Evolutionary conservation across 1,139 yeast species (phyloP).

Genomic region (Barnettozyma hawaiiensis): DNA sequence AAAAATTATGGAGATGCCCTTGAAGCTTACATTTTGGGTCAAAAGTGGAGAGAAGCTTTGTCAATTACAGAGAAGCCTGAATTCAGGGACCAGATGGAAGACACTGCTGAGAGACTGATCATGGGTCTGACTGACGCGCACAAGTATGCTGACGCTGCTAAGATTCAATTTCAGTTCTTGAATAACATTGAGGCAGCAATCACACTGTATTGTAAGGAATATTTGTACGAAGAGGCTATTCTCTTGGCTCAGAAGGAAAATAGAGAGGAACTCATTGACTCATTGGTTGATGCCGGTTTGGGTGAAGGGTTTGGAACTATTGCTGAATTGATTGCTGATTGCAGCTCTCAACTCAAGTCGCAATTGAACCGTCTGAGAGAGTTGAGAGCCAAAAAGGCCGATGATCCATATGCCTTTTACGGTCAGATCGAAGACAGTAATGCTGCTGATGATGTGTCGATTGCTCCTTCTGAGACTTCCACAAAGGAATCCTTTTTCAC

Average conservation of each 20-base stretch:
- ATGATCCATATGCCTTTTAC: slow-evolving; percentile 82
- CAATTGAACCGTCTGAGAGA: slow-evolving; percentile 83
- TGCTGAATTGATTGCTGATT: slow-evolving; percentile 88
- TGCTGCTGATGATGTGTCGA: slow-evolving; percentile 87
- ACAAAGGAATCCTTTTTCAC: slow-evolving; percentile 92
- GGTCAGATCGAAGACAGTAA: slow-evolving; percentile 62
- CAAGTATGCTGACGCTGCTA: slow-evolving; percentile 79
- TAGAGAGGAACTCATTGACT: slow-evolving; percentile 43
- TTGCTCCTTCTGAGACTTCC: slow-evolving; percentile 92
- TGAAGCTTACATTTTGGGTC: slow-evolving; percentile 61
- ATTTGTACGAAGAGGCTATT: slow-evolving; percentile 70
- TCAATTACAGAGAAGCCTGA: slow-evolving; percentile 44
- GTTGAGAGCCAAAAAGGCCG: slow-evolving; percentile 71
- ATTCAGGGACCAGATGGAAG: slow-evolving; percentile 34
- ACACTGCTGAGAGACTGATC: slow-evolving; percentile 55
- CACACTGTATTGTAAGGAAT: slow-evolving; percentile 65
- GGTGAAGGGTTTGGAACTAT: slow-evolving; percentile 84
- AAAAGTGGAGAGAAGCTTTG: slow-evolving; percentile 83
- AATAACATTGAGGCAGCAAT: slow-evolving; percentile 59
- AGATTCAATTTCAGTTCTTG: slow-evolving; percentile 60
- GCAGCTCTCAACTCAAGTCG: slow-evolving; percentile 76
- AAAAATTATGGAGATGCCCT: slow-evolving; percentile 54
- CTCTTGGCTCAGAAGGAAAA: slow-evolving; percentile 48
- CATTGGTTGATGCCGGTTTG: slow-evolving; percentile 64
- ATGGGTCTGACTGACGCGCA: slow-evolving; percentile 61